Conservation (phyloP, 768 basidiomycete species). For the Xanthoconium purpureum region DNA sequence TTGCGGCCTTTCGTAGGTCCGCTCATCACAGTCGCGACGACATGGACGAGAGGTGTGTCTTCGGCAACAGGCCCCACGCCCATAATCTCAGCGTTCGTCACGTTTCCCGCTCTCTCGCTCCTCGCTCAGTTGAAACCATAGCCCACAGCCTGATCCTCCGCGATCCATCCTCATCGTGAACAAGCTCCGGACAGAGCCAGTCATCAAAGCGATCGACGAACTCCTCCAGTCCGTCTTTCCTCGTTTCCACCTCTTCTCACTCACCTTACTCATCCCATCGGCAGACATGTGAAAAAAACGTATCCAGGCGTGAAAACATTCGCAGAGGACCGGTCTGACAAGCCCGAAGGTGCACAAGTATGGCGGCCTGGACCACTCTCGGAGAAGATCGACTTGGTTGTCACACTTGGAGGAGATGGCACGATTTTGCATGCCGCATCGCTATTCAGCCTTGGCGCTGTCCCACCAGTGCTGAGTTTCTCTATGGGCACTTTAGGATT, state of each 20-base stretch:
- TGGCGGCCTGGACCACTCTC: conserved; percentile 57
- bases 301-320: conserved; percentile 64
- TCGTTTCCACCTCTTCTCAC: not conserved
- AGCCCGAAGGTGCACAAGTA: conserved; percentile 58
- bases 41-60: conserved; percentile 14
- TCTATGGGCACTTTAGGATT: conserved; percentile 87
- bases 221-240: conserved; percentile 56
- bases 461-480: conserved; percentile 76
- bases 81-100: conserved; percentile 21
- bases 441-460: conserved; percentile 84
- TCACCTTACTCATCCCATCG: conserved; percentile 1
- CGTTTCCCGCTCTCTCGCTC: conserved; percentile 3
- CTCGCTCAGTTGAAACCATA: conserved; percentile 27
- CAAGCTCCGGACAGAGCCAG: conserved; percentile 74
- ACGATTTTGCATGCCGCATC: conserved; percentile 93
- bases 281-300: conserved; percentile 53
- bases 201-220: conserved; percentile 71
- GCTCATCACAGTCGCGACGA: not conserved
- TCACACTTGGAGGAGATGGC: conserved; percentile 92
- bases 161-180: conserved; percentile 75
- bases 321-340: conserved; percentile 64
- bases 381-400: conserved; percentile 76
- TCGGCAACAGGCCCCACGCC: conserved; percentile 7
- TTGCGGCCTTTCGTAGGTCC: conserved; percentile 1
- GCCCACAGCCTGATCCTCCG: conserved; percentile 38